phyloP scores from a whole-genome alignment of 2,329 filamentous ascomycete species.

The Aspergillus sp. region DNA sequence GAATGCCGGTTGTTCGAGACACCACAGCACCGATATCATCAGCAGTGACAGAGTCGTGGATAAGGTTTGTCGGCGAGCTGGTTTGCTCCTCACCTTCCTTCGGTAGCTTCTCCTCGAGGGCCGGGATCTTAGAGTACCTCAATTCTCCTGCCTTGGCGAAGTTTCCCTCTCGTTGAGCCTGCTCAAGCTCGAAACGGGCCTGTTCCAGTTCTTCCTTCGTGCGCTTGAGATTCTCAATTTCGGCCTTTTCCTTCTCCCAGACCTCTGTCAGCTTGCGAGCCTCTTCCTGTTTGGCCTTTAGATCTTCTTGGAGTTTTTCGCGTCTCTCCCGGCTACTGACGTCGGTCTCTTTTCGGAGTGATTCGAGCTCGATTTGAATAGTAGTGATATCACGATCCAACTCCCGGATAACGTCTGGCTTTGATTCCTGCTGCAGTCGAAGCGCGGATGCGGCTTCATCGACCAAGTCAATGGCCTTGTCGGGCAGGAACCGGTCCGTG shows the following conservation, averaged over 20 bases:
- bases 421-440: slow-evolving; percentile 92
- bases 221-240: slow-evolving; percentile 85
- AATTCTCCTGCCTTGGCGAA: slow-evolving; percentile 91
- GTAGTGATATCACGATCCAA: slow-evolving; percentile 96
- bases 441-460: slow-evolving; percentile 93
- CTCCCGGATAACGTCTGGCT: slow-evolving; percentile 90
- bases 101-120: slow-evolving; percentile 77
- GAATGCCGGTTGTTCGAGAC: slow-evolving; percentile 88
- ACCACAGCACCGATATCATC: slow-evolving; percentile 95
- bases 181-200: slow-evolving; percentile 82
- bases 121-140: slow-evolving; percentile 84
- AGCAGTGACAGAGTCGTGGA: slow-evolving; percentile 92
- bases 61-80: slow-evolving; percentile 60
- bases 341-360: slow-evolving; percentile 90
- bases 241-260: slow-evolving; percentile 87
- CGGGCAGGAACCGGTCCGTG: slow-evolving; percentile 91
- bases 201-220: slow-evolving; percentile 87
- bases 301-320: slow-evolving; percentile 78
- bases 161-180: slow-evolving; percentile 83
- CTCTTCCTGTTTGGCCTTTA: slow-evolving; percentile 79
- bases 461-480: slow-evolving; percentile 96
- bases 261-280: slow-evolving; percentile 73
- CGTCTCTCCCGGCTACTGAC: slow-evolving; percentile 84
- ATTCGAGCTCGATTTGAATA: slow-evolving; percentile 95
- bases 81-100: slow-evolving; percentile 65